These are phyloP conservation scores for Vaccinium myrtillus DNA, from an alignment of 148 eudicot genomes.

Conservation along the genomic window DNA sequence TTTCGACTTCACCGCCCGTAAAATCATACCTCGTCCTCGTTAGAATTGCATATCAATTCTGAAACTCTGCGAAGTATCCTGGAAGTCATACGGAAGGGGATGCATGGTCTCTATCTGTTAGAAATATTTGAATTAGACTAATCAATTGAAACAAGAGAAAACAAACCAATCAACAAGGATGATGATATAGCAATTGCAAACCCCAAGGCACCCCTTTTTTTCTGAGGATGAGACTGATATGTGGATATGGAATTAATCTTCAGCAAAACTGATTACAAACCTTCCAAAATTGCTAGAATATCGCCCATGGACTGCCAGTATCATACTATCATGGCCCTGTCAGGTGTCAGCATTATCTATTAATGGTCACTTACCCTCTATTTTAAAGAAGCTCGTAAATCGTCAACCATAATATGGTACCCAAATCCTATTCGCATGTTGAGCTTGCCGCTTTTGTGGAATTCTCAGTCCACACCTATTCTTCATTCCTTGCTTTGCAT, in stretches of 20 bases:
- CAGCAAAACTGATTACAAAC: background rate
- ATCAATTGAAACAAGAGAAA: background rate
- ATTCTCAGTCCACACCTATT: background rate
- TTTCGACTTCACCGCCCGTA: constrained; percentile 17
- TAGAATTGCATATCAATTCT: background rate
- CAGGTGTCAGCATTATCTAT: background rate
- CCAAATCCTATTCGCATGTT: background rate
- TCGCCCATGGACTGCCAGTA: background rate
- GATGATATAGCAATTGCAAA: background rate
- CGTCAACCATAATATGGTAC: background rate
- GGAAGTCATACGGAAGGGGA: background rate
- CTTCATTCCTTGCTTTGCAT: background rate
- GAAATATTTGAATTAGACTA: background rate
- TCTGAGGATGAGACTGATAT: background rate
- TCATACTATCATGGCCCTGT: background rate
- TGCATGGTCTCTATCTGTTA: background rate
- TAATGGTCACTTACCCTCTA: background rate
- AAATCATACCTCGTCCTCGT: background rate
- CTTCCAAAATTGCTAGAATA: constrained; percentile 10
- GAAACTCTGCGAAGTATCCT: background rate
- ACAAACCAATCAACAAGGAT: background rate
- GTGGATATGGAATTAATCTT: background rate
- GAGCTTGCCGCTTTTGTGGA: background rate
- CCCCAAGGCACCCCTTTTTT: background rate
- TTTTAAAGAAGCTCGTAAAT: background rate